Percentiles rank a stretch among this genome's conserved stretches.
These are phyloP conservation scores for Nyctanthes arbortristis DNA, from an alignment of 257 asterid species.

Conservation along the genomic window DNA sequence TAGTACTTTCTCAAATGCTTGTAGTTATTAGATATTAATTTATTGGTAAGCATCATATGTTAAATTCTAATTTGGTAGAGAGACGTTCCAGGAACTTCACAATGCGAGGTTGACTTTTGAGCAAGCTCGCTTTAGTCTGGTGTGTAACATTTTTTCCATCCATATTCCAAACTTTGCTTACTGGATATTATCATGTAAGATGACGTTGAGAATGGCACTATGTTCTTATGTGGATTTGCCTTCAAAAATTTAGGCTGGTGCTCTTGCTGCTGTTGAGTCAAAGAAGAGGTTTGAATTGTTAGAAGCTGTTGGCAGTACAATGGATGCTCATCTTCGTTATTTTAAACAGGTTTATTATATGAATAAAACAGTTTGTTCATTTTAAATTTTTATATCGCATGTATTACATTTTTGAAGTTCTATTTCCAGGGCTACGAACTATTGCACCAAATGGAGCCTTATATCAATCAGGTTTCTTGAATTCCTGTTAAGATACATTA, in stretches of 20 bases:
- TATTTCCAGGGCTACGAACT: conserved; percentile 82
- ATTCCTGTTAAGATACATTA: background rate
- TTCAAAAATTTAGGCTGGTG: conserved; percentile 66
- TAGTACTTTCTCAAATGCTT: conserved; percentile 24
- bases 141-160: conserved; percentile 35
- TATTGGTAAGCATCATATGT: conserved; percentile 62
- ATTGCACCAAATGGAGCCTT: conserved; percentile 93
- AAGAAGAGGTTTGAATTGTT: conserved; percentile 84
- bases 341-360: conserved; percentile 66
- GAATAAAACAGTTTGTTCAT: conserved; percentile 14
- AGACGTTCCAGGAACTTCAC: conserved; percentile 98
- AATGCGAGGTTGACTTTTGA: conserved; percentile 83
- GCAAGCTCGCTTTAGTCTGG: conserved; percentile 94
- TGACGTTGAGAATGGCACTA: conserved; percentile 5
- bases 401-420: conserved; percentile 31
- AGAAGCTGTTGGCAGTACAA: conserved; percentile 84
- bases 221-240: conserved; percentile 20
- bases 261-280: conserved; percentile 85
- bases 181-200: conserved; percentile 4
- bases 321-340: conserved; percentile 87
- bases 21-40: conserved; percentile 47
- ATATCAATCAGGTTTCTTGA: conserved; percentile 71
- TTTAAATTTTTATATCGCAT: conserved; percentile 7
- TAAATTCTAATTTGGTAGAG: conserved; percentile 90
- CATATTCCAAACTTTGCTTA: conserved; percentile 12